Evolutionary conservation across 2,329 filamentous ascomycete species (phyloP), one percentile per base, ranked within the genome.

Genomic region (Hirsutella rhossiliensis): DNA sequence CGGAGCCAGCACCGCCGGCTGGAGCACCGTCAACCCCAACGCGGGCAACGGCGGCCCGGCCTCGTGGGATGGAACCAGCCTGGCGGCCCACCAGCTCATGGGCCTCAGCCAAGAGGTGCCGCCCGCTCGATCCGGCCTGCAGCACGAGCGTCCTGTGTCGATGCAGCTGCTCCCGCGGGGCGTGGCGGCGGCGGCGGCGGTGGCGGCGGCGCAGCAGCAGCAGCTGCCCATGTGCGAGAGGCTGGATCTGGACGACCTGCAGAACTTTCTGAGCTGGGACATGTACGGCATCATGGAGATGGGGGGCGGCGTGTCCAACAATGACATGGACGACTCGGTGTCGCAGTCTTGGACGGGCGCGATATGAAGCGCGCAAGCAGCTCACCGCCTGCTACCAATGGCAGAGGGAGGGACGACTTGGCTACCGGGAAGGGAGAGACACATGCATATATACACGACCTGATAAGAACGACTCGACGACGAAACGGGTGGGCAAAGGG

Each of bases 211-310:
- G 17, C 48, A 27, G 23, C 34, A 55, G 15, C 51, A 50, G 17
- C 48, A 27, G 23, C 34, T 55, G 15, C 51, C 54, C 15, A 62
- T 64, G 59, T 57, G 58, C 19, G 56, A 63, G 27, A 58, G 57
- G 23, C 56, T 66, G 4, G 63, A 65, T 42, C 49, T 65, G 11
- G 61, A 61, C 27, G 63, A 66, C 45, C 44, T 66, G 45, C 62
- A 65, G 42, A 64, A 58, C 45, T 65, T 63, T 36, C 42, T 64
- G 42, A 61, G 61, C 5, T 65, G 63, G 63, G 63, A 66, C 43
- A 61, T 65, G 59, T 62, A 64, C 41, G 62, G 62, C 18, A 62
- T 65, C 31, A 63, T 64, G 58, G 63, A 65, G 46, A 61, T 65
- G 56, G 62, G 60, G 29, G 62, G 62, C 9, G 54, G 59, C 1